Evolutionary conservation across 1,284 basidiomycete species (phyloP).

Genomic region (Sphaerobolus stellatus): DNA sequence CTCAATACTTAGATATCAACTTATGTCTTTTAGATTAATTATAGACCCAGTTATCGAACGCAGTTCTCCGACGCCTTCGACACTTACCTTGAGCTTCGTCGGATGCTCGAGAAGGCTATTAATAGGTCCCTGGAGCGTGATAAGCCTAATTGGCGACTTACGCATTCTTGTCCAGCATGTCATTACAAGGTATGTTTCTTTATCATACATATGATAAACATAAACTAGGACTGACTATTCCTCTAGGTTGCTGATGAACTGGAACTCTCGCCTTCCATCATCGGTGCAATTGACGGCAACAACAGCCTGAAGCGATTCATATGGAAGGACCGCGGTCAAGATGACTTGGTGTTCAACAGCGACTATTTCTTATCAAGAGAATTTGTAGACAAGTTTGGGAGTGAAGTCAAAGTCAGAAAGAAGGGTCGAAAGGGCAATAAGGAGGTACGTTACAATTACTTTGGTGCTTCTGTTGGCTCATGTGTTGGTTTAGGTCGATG

Average conservation of each 20-base stretch:
- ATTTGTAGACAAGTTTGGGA: conserved; percentile 18
- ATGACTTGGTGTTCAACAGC: conserved; percentile 11
- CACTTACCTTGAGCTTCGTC: conserved; percentile 13
- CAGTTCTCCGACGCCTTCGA: conserved; percentile 18
- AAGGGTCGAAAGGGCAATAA: not conserved
- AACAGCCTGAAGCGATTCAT: conserved; percentile 6
- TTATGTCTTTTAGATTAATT: not conserved
- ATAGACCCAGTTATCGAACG: not conserved
- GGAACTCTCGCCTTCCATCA: conserved; percentile 2
- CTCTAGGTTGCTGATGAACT: conserved; percentile 14
- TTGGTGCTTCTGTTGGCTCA: not conserved
- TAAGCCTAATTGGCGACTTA: conserved; percentile 16
- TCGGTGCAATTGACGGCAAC: conserved; percentile 20
- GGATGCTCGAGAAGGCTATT: conserved; percentile 2
- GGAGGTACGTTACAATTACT: not conserved
- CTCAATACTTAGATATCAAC: not conserved
- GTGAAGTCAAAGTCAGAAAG: conserved; percentile 11
- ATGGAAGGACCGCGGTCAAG: not conserved
- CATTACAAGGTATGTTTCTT: conserved; percentile 15
- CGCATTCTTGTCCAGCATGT: conserved; percentile 18
- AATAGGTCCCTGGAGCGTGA: conserved; percentile 3
- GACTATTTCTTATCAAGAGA: conserved; percentile 17
- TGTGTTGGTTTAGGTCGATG: not conserved
- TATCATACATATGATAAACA: not conserved
- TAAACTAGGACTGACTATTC: not conserved